A percentile compares a stretch with the other conserved stretches of the same genome.
These are phyloP conservation scores for Yarrowia sp. DNA, from an alignment of 805 yeast species.

Conservation along the genomic window DNA sequence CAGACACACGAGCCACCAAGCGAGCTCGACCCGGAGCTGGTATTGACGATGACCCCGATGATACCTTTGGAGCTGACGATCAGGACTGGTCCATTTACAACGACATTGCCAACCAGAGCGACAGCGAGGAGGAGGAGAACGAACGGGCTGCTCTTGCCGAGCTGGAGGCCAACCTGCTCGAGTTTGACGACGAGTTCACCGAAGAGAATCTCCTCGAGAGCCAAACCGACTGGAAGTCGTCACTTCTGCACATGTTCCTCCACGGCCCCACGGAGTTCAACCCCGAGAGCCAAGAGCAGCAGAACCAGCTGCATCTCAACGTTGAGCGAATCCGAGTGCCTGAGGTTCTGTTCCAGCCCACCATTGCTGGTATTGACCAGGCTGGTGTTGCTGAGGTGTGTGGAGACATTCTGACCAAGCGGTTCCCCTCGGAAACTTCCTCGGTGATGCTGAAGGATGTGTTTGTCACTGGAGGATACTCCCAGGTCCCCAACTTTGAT, in stretches of 20 bases:
- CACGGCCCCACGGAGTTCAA: constrained; percentile 89
- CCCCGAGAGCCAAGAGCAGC: constrained; percentile 76
- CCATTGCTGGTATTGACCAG: constrained; percentile 92
- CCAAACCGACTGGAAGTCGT: constrained; percentile 82
- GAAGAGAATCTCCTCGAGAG: constrained; percentile 67
- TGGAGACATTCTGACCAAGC: constrained; percentile 59
- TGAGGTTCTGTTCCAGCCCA: constrained; percentile 88
- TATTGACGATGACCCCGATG: constrained; percentile 71
- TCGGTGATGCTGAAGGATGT: constrained; percentile 46
- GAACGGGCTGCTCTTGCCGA: constrained; percentile 44
- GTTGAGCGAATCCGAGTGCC: constrained; percentile 90
- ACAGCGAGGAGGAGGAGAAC: constrained; percentile 77
- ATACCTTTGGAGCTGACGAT: constrained; percentile 91
- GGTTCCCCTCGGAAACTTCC: constrained; percentile 52
- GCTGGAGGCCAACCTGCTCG: constrained; percentile 72
- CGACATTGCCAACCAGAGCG: constrained; percentile 70
- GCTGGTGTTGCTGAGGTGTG: constrained; percentile 85
- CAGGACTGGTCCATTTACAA: constrained; percentile 93
- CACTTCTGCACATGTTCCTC: constrained; percentile 74
- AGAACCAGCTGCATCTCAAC: constrained; percentile 86
- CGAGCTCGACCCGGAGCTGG: constrained; percentile 30
- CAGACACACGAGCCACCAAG: constrained; percentile 46
- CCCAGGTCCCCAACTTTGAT: constrained; percentile 61
- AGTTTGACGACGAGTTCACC: constrained; percentile 80
- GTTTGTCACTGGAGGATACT: constrained; percentile 84